Base-by-base conservation (phyloP, 192 early-diverging fungal genomes). In the Pilobolus umbonatus region DNA sequence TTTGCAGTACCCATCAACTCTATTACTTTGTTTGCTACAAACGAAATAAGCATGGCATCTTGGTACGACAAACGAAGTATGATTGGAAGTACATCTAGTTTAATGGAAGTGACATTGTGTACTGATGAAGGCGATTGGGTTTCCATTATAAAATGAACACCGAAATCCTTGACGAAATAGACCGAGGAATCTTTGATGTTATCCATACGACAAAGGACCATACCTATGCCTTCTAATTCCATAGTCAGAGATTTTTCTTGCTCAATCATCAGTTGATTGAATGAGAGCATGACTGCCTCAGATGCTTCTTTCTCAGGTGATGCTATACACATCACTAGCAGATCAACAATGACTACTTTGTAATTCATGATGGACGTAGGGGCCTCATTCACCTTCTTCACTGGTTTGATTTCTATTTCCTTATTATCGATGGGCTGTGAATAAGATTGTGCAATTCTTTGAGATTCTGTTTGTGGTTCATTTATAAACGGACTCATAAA, bases 151-250 rank as follows among this genome's bases (percentile, higher is more conserved):
- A 86, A 32, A 2, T 79, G 77, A 0, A 91, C 46, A 17, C 88
- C 81, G 64, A 91, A 90, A 44, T 83, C 80, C 52, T 93, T 84
- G 46, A 95, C 82, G 49, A 95, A 84, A 8, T 76, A 80, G 30
- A 90, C 62, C 12, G 74, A 64, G 0, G 89, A 84, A 24, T 88
- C 82, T 9, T 78, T 66, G 12, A 80, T 68, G 15, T 77, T 74
- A 59, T 88, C 79, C 75, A 93, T 85, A 2, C 72, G 76, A 74
- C 90, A 93, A 12, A 95, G 73, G 17, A 83, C 78, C 71, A 92
- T 84, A 34, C 88, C 82, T 25, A 90, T 76, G 38, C 86, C 82
- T 35, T 86, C 71, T 47, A 88, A 67, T n/a, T 78, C 80, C 14
- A 88, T 49, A 5, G 71, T 78, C 21, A 81, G 73, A 30, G 84